A percentile compares a stretch with the other conserved stretches of the same genome.
Conservation (phyloP, 2,329 filamentous ascomycete species). For the Trichoderma aggressivum region DNA sequence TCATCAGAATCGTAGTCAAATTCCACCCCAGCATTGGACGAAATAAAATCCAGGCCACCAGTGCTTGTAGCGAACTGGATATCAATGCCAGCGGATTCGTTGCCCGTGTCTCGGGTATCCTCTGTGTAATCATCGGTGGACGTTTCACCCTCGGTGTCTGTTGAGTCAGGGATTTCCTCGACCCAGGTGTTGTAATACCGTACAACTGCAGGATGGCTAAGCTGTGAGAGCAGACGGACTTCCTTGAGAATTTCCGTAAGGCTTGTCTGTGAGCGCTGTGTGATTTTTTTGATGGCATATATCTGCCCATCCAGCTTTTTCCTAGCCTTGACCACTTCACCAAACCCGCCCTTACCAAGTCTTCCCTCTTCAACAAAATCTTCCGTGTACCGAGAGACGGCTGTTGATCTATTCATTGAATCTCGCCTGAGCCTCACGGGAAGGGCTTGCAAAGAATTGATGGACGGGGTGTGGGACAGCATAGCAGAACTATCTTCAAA, state of each 20-base stretch:
- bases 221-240: constrained; percentile 82
- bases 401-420: constrained; percentile 51
- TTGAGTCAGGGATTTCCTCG: constrained; percentile 61
- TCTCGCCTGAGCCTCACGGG: constrained; percentile 57
- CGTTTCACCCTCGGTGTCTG: constrained; percentile 56
- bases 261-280: constrained; percentile 72
- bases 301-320: constrained; percentile 92
- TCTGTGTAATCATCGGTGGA: constrained; percentile 48
- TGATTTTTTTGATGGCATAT: constrained; percentile 97
- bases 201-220: constrained; percentile 84
- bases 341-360: constrained; percentile 90
- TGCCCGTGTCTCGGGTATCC: constrained; percentile 32
- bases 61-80: constrained; percentile 69
- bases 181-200: constrained; percentile 96
- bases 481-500: constrained; percentile 42
- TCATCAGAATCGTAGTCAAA: constrained; percentile 64
- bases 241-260: constrained; percentile 81
- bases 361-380: constrained; percentile 90
- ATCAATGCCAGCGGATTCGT: constrained; percentile 38
- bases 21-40: constrained; percentile 75
- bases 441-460: constrained; percentile 40
- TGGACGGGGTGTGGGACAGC: constrained; percentile 42
- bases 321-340: constrained; percentile 90
- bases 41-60: constrained; percentile 88
- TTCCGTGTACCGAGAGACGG: constrained; percentile 71